Evolutionary conservation across 2,329 filamentous ascomycete species (phyloP).

Genomic region (Colletotrichum sp.): DNA sequence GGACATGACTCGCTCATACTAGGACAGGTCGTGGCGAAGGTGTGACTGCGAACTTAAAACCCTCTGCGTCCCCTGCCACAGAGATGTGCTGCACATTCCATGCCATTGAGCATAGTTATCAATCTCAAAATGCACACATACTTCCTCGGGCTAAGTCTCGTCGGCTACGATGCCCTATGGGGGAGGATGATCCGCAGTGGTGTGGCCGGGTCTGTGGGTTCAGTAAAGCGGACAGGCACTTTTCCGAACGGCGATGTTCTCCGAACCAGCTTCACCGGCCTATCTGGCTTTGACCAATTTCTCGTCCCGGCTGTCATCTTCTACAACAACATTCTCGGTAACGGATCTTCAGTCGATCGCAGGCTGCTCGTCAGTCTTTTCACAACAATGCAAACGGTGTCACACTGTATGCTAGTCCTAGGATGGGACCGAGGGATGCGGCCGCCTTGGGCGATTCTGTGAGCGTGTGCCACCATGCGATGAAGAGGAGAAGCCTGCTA

Average conservation of each 20-base stretch:
- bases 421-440: neutral
- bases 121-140: neutral
- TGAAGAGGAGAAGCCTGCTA: neutral
- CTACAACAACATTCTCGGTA: constrained; percentile 1
- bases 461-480: neutral
- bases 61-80: neutral
- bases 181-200: neutral
- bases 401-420: neutral
- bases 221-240: neutral
- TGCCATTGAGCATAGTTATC: neutral
- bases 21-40: fast-evolving
- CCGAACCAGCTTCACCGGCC: neutral
- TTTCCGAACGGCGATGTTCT: constrained; percentile 1
- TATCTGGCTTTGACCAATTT: neutral
- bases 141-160: constrained; percentile 2
- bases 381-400: neutral
- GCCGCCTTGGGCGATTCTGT: neutral
- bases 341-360: neutral
- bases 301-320: constrained; percentile 1
- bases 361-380: neutral
- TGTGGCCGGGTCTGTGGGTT: neutral
- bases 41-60: neutral
- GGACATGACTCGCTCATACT: neutral
- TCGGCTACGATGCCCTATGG: neutral
- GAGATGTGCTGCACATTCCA: neutral